These are phyloP conservation scores for Saprolegnia parasitica DNA, from an alignment of 352 stramenopile genomes.

Conservation along the genomic window DNA sequence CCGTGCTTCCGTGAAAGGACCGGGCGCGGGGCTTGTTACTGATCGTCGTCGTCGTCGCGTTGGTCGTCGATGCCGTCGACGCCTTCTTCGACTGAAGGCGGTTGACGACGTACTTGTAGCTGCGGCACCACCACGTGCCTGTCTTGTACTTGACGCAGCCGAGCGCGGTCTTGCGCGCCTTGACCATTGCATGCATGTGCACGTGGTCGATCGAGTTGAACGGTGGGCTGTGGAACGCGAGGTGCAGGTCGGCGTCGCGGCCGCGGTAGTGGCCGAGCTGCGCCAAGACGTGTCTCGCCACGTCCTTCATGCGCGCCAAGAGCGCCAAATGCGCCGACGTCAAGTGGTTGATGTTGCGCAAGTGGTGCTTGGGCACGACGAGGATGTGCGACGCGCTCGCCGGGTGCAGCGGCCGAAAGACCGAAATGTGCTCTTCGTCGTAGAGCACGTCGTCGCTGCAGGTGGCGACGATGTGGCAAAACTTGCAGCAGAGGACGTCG, in stretches of 20 bases:
- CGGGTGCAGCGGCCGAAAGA: slow-evolving; percentile 68
- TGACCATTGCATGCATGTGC: slow-evolving; percentile 83
- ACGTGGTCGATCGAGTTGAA: slow-evolving; percentile 90
- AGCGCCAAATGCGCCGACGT: slow-evolving; percentile 52
- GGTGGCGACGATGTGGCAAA: slow-evolving; percentile 73
- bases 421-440: slow-evolving; percentile 66
- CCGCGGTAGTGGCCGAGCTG: slow-evolving; percentile 28
- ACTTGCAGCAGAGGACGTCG: slow-evolving; percentile 64
- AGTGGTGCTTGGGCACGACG: slow-evolving; percentile 75
- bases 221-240: slow-evolving; percentile 76
- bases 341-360: slow-evolving; percentile 82
- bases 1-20: too few relatives aligned
- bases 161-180: slow-evolving; percentile 35
- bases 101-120: slow-evolving; percentile 64
- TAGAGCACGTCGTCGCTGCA: slow-evolving; percentile 70
- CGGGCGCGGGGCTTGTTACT: too few relatives aligned
- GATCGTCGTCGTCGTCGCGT: neutral
- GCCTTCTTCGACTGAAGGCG: neutral
- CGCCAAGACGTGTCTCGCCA: slow-evolving; percentile 49
- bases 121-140: slow-evolving; percentile 83
- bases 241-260: slow-evolving; percentile 43
- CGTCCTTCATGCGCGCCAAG: slow-evolving; percentile 62
- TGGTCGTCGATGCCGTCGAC: neutral
- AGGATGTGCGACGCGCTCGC: slow-evolving; percentile 72
- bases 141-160: slow-evolving; percentile 82